Percentiles rank a stretch among this genome's conserved stretches.
Evolutionary conservation across 1,284 basidiomycete genomes (phyloP).

Genomic region (Boletus sp.): DNA sequence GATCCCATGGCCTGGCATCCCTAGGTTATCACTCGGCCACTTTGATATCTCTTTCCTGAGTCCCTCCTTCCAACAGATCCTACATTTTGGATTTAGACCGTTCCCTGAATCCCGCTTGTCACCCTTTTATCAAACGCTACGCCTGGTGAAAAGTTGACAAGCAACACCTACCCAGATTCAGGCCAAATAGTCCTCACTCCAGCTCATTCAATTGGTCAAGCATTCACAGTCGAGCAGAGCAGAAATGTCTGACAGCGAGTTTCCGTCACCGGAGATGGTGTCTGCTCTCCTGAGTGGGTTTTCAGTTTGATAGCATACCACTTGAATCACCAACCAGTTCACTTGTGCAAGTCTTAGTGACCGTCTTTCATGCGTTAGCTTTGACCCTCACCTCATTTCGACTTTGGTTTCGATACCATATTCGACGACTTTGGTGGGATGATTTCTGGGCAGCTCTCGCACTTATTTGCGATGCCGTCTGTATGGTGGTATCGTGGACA

Average conservation of each 20-base stretch:
- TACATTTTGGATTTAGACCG: no score
- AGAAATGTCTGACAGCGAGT: slow-evolving; percentile 6
- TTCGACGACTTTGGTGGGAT: slow-evolving; percentile 29
- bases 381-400: slow-evolving; percentile 24
- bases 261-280: slow-evolving; percentile 12
- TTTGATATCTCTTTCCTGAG: not conserved
- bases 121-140: not conserved
- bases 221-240: not conserved
- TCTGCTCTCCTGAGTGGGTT: slow-evolving; percentile 20
- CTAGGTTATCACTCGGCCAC: not conserved
- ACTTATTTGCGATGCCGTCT: slow-evolving; percentile 15
- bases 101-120: slow-evolving; percentile 25
- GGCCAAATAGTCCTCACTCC: not conserved
- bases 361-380: slow-evolving; percentile 22
- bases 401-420: slow-evolving; percentile 27
- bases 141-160: not conserved
- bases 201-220: not conserved
- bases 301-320: not conserved
- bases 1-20: not conserved
- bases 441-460: slow-evolving; percentile 28
- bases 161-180: not conserved
- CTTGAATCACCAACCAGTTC: not conserved
- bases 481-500: slow-evolving; percentile 14
- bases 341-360: slow-evolving; percentile 14
- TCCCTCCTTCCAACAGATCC: not conserved